Evolutionary conservation across 2,329 filamentous ascomycete genomes (phyloP).

Genomic region (Verticillium tricorpus): DNA sequence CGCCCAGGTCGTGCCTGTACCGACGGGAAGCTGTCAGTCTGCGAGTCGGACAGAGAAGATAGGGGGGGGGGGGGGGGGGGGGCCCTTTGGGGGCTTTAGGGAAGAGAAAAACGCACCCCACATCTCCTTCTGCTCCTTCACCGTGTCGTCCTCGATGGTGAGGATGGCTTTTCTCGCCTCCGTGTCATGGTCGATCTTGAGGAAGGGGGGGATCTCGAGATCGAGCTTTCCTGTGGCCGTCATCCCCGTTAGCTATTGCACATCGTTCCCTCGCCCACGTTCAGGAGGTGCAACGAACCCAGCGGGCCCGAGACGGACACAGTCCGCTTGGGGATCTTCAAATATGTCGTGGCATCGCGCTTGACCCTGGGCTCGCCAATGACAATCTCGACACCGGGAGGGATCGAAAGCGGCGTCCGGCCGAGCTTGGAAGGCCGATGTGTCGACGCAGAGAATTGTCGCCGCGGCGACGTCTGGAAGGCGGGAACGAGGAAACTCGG

Average conservation of each 20-base stretch:
- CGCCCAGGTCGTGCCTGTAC: constrained; percentile 77
- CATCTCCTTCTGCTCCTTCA: constrained; percentile 83
- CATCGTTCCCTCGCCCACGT: background rate
- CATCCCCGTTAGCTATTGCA: background rate
- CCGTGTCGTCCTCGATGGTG: constrained; percentile 61
- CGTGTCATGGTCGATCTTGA: constrained; percentile 66
- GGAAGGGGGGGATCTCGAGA: constrained; percentile 73
- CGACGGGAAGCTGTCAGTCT: too few relatives aligned
- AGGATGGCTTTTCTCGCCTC: constrained; percentile 61
- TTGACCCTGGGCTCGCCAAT: constrained; percentile 57
- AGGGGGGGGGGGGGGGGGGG: background rate
- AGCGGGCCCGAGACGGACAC: constrained; percentile 78
- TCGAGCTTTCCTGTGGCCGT: constrained; percentile 60
- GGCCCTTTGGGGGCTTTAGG: background rate
- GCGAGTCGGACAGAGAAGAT: background rate
- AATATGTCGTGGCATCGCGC: constrained; percentile 54
- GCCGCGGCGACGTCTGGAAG: constrained; percentile 46
- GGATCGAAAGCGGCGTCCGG: constrained; percentile 72
- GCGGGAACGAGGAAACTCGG: constrained; percentile 71
- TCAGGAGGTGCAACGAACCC: constrained; percentile 46
- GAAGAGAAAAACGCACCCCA: constrained; percentile 63
- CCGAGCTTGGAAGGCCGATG: constrained; percentile 77
- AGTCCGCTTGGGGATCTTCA: constrained; percentile 57
- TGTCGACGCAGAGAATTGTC: constrained; percentile 69
- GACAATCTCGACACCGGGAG: constrained; percentile 75